Base-by-base conservation (phyloP, 116 monocot genomes). In the Zostera marina region DNA sequence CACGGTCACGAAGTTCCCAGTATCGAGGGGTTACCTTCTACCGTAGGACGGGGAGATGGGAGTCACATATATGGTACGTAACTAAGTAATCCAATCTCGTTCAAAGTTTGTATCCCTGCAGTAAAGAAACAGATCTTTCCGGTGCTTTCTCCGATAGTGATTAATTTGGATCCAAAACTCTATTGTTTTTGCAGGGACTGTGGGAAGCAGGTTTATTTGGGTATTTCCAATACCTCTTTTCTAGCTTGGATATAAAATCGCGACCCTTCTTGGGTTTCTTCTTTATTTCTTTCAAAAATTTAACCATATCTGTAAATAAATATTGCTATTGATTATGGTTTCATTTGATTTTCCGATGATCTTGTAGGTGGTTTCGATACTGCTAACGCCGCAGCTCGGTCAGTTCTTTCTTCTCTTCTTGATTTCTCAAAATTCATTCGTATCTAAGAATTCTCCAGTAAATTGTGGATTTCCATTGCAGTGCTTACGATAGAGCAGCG, bases 21-120 rank as follows among this genome's bases (percentile, higher is more conserved):
- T 92, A 92, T 67, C 75, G 87, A 0, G 92, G 92, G 1, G 92
- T 92, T 41, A 92, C 92, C 21, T 92, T 92, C 74, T 87, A 92
- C 57, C 66, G 92, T 59, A 76, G 92, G 62, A 92, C 92, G 23
- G 92, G 92, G 32, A 75, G 92, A 12, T 92, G 92, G 92, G 92
- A 92, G 61, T 92, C 92, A 9, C 92, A 92, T 61, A 92, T 92
- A 21, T 92, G 92, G 92, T 92, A 9, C 61, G 44, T 44, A 8
- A 4, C 17, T 32, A 32, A 51, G 8, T 19, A 51, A 13, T 17
- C 47, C 47, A 47, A 51, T 7, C 25, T 55, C 14, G 8, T n/a
- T n/a, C 47, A 17, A 17, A 19, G 32, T 32, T 32, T 32, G 32
- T 32, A n/a, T n/a, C n/a, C n/a, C n/a, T 15, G 49, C 1, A 3